Percentiles rank a stretch among this genome's conserved stretches.
Conservation (phyloP, 208 protist species). For the Kentomonas sorsogonicus region DNA sequence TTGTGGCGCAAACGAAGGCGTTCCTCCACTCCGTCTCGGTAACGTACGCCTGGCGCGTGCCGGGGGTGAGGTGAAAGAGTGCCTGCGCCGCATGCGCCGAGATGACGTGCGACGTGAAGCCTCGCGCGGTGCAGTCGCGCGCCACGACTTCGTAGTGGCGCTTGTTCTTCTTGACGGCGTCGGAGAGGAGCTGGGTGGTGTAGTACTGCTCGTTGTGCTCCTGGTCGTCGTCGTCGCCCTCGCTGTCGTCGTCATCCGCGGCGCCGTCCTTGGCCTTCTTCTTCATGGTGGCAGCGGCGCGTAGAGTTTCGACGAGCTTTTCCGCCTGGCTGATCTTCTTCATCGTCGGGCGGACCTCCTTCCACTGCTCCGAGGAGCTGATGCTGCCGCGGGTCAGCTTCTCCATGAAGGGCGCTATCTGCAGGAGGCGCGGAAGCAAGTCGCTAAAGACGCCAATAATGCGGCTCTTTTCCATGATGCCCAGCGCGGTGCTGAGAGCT, state of each 20-base stretch:
- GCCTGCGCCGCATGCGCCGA: conserved; percentile 46
- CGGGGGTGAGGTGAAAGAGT: conserved; percentile 36
- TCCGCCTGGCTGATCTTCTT: too few species aligned
- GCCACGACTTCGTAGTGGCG: conserved; percentile 44
- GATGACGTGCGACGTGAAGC: conserved; percentile 38
- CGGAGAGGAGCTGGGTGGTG: conserved; percentile 18
- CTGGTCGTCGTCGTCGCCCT: conserved; percentile 18
- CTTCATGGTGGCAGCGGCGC: neutral
- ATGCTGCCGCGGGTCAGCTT: too few species aligned
- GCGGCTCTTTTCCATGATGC: too few species aligned
- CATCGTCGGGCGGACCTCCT: too few species aligned
- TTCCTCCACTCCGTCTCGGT: conserved; percentile 44
- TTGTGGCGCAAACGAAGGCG: conserved; percentile 24
- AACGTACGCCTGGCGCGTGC: conserved; percentile 39
- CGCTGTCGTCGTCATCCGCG: conserved; percentile 27
- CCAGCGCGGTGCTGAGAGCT: too few species aligned
- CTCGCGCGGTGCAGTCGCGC: conserved; percentile 32
- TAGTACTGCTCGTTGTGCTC: conserved; percentile 26
- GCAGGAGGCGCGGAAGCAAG: too few species aligned
- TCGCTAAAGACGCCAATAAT: too few species aligned
- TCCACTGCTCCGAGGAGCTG: too few species aligned
- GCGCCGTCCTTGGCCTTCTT: neutral
- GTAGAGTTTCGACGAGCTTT: too few species aligned
- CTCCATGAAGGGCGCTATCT: too few species aligned
- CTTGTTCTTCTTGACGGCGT: conserved; percentile 19